Base-by-base conservation (phyloP, 2,329 filamentous ascomycete genomes). In the Aureobasidium namibiae region DNA sequence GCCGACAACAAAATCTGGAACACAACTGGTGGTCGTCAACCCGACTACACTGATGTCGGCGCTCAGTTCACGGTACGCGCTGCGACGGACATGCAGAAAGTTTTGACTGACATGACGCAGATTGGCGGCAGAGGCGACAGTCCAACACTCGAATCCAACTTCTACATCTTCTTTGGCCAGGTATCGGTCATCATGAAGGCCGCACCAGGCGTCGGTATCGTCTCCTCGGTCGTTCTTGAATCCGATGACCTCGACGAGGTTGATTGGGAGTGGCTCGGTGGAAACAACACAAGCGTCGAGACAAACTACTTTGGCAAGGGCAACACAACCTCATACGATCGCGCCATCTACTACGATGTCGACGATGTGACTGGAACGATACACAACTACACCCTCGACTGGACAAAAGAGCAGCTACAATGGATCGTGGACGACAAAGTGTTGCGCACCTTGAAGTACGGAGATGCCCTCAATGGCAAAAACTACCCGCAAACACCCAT, bases 181-280 rank as follows among this genome's bases (percentile, higher is more conserved):
- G 85, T 90, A 49, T 89, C 94, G 73, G 80, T 92, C 60, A 79
- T 83, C 65, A 82, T 95, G 77, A 89, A 90, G 75, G 88, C 88
- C 4, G 85, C 91, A 0, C 75, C 78, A 1, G 91, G 91, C 18
- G 76, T 75, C 8, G 91, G 91, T 54, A 86, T 96, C 63, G 83
- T 96, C 66, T 90, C 86, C 67, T 82, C 88, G 62, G 86, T 95
- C 68, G 92, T 95, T 70, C 80, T 92, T 72, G 80, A 94, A 64
- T 92, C 88, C 53, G 87, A 94, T 65, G 86, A 91, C 66, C 79
- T 94, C 14, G 91, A 95, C 70, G 90, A 95, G 74, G 85, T 95
- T 41, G 91, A 96, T 69, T 92, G 89, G 83, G 89, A 94, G 69
- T 88, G 89, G 68, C 80, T 90, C 61, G 89, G 89, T 46, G 80